Conservation (phyloP, 1,284 basidiomycete species). For the Schizophyllum amplum region DNA sequence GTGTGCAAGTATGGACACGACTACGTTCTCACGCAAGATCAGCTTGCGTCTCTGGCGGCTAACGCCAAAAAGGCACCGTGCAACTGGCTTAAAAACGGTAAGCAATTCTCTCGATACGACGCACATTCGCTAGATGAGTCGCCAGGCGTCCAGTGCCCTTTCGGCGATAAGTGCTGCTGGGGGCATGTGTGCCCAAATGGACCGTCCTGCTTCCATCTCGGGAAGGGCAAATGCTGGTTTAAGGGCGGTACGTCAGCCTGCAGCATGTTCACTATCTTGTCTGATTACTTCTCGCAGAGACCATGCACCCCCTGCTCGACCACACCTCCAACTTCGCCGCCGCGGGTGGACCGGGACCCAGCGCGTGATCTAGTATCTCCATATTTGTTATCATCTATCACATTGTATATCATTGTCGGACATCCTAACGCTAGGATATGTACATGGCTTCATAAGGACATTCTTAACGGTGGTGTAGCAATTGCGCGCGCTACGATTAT, state of each 20-base stretch:
- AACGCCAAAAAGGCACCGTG: constrained; percentile 78
- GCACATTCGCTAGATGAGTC: constrained; percentile 1
- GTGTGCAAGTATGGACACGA: constrained; percentile 77
- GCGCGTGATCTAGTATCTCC: not conserved
- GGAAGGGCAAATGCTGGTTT: constrained; percentile 75
- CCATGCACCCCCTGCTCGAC: constrained; percentile 24
- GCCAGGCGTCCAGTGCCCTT: constrained; percentile 62
- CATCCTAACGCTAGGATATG: not conserved
- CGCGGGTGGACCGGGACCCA: not conserved
- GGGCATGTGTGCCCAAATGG: constrained; percentile 76
- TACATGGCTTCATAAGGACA: not conserved
- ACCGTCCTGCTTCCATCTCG: constrained; percentile 54
- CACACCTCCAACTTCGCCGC: not conserved
- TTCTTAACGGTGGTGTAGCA: not conserved
- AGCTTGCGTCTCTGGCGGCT: constrained; percentile 52
- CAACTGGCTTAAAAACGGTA: constrained; percentile 71
- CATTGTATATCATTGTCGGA: not conserved
- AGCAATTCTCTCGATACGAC: constrained; percentile 3
- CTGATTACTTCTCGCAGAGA: constrained; percentile 17
- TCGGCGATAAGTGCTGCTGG: constrained; percentile 68
- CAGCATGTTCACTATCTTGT: not conserved
- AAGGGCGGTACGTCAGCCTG: constrained; percentile 50
- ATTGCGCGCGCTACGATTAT: not conserved
- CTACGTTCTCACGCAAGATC: constrained; percentile 59
- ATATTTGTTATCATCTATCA: not conserved